These are phyloP conservation scores for Micractinium conductrix DNA, from an alignment of 139 green algal species.

Conservation along the genomic window DNA sequence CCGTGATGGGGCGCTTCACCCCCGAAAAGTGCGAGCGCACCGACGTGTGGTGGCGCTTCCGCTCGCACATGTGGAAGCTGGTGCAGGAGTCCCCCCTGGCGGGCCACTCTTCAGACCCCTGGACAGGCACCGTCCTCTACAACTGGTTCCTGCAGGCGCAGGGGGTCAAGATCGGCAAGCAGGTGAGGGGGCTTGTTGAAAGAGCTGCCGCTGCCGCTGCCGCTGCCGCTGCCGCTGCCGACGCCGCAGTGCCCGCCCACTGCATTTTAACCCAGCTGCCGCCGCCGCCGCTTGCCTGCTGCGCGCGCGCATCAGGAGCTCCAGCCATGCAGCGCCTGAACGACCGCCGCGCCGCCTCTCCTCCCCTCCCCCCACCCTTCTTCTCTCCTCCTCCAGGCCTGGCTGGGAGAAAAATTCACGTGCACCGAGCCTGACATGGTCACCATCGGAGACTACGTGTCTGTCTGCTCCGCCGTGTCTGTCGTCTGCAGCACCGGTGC, in stretches of 20 bases:
- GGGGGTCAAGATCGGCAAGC: conserved; percentile 7
- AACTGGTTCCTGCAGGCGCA: background rate
- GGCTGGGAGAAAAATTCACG: conserved; percentile 1
- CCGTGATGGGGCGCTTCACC: background rate
- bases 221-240: background rate
- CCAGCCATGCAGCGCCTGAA: too few species aligned
- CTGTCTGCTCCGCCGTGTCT: background rate
- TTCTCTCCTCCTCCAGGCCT: background rate
- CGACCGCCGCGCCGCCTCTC: too few species aligned
- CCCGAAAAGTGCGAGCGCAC: background rate
- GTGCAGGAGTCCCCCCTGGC: background rate
- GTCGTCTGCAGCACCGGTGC: background rate
- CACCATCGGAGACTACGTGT: conserved; percentile 8
- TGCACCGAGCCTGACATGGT: background rate
- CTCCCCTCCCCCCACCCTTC: background rate
- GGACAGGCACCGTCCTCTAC: background rate
- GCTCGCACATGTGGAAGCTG: background rate
- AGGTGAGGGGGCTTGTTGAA: too few species aligned
- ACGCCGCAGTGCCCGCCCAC: background rate
- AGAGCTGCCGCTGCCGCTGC: background rate
- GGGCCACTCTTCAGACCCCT: background rate
- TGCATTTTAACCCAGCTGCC: too few species aligned
- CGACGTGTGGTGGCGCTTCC: background rate
- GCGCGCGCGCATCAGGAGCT: too few species aligned
- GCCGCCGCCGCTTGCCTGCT: too few species aligned